These are phyloP conservation scores for Solanum etuberosum DNA, from an alignment of 257 asterid genomes.

Conservation along the genomic window DNA sequence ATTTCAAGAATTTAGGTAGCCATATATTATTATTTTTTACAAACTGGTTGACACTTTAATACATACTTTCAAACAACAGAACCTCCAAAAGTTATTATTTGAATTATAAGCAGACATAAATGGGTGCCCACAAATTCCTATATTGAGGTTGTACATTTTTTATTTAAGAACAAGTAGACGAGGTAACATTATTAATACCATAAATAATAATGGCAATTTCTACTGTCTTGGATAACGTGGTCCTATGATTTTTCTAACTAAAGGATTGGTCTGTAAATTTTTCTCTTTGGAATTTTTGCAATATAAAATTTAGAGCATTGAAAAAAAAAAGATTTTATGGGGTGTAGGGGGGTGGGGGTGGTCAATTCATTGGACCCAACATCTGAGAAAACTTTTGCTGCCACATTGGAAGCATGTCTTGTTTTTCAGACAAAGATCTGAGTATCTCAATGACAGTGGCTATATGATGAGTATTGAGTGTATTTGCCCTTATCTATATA, in stretches of 20 bases:
- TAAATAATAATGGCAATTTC: not conserved
- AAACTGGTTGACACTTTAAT: not conserved
- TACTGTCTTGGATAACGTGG: conserved; percentile 7
- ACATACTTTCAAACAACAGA: not conserved
- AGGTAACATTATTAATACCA: not conserved
- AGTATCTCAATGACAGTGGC: not conserved
- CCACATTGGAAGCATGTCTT: conserved; percentile 14
- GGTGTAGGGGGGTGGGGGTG: not conserved
- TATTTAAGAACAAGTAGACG: not conserved
- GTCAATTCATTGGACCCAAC: not conserved
- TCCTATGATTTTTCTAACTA: not conserved
- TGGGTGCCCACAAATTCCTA: not conserved
- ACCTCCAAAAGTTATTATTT: not conserved
- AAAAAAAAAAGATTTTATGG: not conserved
- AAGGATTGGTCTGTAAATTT: not conserved
- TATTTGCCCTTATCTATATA: not conserved
- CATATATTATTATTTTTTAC: not conserved
- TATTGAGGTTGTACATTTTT: not conserved
- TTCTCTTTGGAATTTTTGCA: not conserved
- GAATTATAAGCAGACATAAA: not conserved
- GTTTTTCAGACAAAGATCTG: conserved; percentile 8
- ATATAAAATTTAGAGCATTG: not conserved
- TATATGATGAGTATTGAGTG: not conserved
- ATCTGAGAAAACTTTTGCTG: conserved; percentile 4
- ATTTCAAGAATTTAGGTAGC: not conserved